These are phyloP conservation scores for Populus hybrid DNA, from an alignment of 441 rosid species.

Conservation along the genomic window DNA sequence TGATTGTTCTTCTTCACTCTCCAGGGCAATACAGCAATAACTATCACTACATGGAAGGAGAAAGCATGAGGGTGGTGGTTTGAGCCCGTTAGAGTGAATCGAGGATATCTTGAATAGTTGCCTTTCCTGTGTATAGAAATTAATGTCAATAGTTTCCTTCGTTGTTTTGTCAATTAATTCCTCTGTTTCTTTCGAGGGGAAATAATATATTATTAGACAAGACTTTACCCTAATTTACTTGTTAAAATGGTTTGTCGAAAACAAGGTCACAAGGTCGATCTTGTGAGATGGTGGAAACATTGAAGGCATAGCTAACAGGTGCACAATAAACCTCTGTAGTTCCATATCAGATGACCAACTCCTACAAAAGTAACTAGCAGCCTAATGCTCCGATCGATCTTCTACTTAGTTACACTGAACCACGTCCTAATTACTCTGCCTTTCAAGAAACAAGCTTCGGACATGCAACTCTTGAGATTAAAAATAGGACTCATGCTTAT, in stretches of 20 bases:
- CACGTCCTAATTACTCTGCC: conserved; percentile 45
- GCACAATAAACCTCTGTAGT: background rate
- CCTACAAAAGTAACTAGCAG: background rate
- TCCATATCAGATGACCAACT: too few relatives aligned
- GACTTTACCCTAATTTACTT: too few relatives aligned
- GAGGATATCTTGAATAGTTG: too few relatives aligned
- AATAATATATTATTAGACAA: too few relatives aligned
- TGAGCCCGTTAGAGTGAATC: conserved; percentile 26
- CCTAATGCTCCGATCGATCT: background rate
- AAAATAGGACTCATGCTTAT: conserved; percentile 42
- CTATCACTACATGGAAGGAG: conserved; percentile 82
- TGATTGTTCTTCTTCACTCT: conserved; percentile 56
- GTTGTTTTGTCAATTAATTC: too few relatives aligned
- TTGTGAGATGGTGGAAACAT: conserved; percentile 27
- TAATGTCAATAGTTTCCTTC: too few relatives aligned
- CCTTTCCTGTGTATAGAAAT: too few relatives aligned
- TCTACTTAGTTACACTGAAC: conserved; percentile 19
- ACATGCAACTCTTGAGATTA: conserved; percentile 50
- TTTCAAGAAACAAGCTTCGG: conserved; percentile 52
- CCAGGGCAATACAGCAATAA: conserved; percentile 57
- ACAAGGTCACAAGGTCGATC: too few relatives aligned
- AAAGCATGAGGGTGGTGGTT: conserved; percentile 60
- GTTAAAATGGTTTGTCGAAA: too few relatives aligned
- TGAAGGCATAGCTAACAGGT: conserved; percentile 38
- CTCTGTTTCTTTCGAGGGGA: too few relatives aligned